Conservation (phyloP, 2,329 filamentous ascomycete species). For the Dactylellina cionopaga region DNA sequence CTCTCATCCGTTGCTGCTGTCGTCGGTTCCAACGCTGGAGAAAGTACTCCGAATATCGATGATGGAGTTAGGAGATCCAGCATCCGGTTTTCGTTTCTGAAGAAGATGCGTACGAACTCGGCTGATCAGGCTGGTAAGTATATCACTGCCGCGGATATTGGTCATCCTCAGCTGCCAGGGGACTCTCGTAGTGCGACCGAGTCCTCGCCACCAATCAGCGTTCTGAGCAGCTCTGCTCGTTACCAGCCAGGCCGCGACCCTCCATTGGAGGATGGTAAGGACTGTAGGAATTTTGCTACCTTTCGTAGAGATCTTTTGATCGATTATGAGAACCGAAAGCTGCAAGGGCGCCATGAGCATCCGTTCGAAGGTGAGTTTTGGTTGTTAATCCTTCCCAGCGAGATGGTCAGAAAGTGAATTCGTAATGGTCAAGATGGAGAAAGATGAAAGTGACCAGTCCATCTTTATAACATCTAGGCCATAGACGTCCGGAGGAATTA, state of each 20-base stretch:
- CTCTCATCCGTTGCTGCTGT: not conserved
- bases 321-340: constrained; percentile 34
- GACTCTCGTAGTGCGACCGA: not conserved
- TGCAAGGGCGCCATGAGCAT: constrained; percentile 42
- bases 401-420: too few species aligned
- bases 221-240: not conserved
- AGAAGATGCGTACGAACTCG: constrained; percentile 14
- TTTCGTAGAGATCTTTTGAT: constrained; percentile 18
- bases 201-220: constrained; percentile 16
- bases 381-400: too few species aligned
- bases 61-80: not conserved
- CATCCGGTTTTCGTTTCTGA: constrained; percentile 13
- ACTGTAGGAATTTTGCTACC: constrained; percentile 31
- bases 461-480: too few species aligned
- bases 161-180: not conserved
- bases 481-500: not conserved
- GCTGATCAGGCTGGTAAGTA: not conserved
- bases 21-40: not conserved
- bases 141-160: not conserved
- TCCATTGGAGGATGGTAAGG: constrained; percentile 19
- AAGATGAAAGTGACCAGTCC: not conserved
- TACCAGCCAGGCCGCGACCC: not conserved
- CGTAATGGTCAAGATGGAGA: too few species aligned
- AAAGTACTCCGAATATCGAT: not conserved
- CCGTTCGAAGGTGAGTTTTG: constrained; percentile 44